Evolutionary conservation across 352 stramenopile genomes (phyloP).

Genomic region (Phytophthora pluvialis): DNA sequence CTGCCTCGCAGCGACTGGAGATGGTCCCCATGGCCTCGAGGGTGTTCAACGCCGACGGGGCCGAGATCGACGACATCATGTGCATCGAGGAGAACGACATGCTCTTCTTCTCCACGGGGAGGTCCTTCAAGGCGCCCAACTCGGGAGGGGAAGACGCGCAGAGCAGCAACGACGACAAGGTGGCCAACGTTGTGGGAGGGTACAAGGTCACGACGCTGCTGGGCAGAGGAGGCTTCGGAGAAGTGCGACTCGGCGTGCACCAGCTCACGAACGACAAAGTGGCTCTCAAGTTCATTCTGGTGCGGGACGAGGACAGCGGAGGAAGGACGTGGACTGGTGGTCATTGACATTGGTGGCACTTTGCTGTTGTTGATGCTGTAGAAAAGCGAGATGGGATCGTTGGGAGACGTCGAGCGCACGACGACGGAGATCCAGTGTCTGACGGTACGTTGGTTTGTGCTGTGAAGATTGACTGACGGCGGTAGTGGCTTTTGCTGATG

Average conservation of each 20-base stretch:
- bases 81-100: conserved; percentile 92
- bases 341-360: not conserved
- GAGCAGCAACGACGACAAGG: conserved; percentile 52
- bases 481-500: not conserved
- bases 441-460: conserved; percentile 41
- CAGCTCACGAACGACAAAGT: conserved; percentile 88
- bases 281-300: conserved; percentile 88
- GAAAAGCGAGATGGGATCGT: conserved; percentile 90
- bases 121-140: conserved; percentile 77
- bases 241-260: conserved; percentile 77
- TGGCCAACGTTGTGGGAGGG: conserved; percentile 75
- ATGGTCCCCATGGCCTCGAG: conserved; percentile 84
- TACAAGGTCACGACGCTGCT: conserved; percentile 86
- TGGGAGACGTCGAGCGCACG: conserved; percentile 86
- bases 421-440: conserved; percentile 90
- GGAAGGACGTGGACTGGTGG: not conserved
- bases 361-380: conserved; percentile 22
- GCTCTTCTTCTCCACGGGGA: conserved; percentile 87
- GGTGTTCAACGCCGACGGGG: conserved; percentile 87
- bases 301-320: conserved; percentile 19
- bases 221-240: conserved; percentile 82
- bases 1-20: conserved; percentile 79
- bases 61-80: conserved; percentile 91
- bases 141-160: conserved; percentile 52
- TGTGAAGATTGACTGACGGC: not conserved